Conservation (phyloP, 768 basidiomycete genomes). For the Mycena leptocephala region DNA sequence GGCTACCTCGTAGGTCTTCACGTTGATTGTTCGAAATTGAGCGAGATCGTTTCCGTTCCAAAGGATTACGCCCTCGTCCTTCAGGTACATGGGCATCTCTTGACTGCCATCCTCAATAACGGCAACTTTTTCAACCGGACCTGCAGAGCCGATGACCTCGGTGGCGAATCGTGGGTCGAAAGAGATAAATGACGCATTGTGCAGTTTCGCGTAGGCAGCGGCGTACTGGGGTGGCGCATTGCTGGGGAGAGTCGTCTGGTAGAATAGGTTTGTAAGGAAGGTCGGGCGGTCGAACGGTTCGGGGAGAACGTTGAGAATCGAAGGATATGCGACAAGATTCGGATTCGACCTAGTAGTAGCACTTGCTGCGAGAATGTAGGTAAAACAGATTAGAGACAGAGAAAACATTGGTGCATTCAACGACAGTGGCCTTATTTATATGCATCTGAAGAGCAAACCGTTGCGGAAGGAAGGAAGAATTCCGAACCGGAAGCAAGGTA, state of each 20-base stretch:
- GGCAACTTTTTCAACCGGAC: constrained; percentile 17
- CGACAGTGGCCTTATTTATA: too few relatives aligned
- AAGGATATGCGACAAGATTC: constrained; percentile 14
- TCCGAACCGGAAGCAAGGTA: too few relatives aligned
- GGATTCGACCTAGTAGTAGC: background rate
- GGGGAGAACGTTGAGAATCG: constrained; percentile 23
- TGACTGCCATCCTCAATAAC: constrained; percentile 16
- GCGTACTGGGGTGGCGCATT: constrained; percentile 5
- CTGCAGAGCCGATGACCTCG: constrained; percentile 13
- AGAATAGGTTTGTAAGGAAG: constrained; percentile 19
- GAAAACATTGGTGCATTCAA: too few relatives aligned
- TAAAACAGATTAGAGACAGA: background rate
- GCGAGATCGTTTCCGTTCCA: constrained; percentile 18
- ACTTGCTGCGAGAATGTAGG: background rate
- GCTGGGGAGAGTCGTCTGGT: constrained; percentile 13
- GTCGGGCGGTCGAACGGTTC: constrained; percentile 18
- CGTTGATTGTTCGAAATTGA: constrained; percentile 16
- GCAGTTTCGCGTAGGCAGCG: constrained; percentile 5
- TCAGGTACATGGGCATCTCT: constrained; percentile 24
- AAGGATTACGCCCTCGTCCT: constrained; percentile 15
- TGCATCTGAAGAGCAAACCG: too few relatives aligned
- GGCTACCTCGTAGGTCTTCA: constrained; percentile 17
- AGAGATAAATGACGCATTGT: constrained; percentile 21
- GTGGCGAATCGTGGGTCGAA: constrained; percentile 20
- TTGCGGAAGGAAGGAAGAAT: too few relatives aligned